A percentile compares a stretch with the other conserved stretches of the same genome.
phyloP scores from a whole-genome alignment of 2,329 filamentous ascomycete genomes.

The Aspergillus latus region DNA sequence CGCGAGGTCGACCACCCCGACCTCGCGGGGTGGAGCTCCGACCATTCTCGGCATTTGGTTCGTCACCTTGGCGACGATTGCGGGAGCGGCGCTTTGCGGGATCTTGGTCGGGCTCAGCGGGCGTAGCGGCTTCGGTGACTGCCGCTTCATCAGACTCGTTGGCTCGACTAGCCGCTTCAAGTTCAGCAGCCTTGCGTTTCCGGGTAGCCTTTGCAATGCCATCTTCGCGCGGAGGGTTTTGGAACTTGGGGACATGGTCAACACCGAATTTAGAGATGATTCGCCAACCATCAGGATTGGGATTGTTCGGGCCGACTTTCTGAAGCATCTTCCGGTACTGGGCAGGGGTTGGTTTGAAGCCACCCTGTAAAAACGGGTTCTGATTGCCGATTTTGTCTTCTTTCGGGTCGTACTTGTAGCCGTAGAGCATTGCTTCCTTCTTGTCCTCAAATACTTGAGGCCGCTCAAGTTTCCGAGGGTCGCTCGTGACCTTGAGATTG shows the following conservation, averaged over 20 bases:
- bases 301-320: constrained; percentile 36
- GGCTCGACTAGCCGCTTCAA: constrained; percentile 31
- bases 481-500: constrained; percentile 49
- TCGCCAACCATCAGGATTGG: constrained; percentile 45
- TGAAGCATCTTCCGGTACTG: constrained; percentile 42
- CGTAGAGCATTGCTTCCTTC: constrained; percentile 62
- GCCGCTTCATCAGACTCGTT: constrained; percentile 28
- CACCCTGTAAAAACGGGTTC: constrained; percentile 57
- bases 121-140: constrained; percentile 26
- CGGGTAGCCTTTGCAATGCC: constrained; percentile 32
- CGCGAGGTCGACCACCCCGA: constrained; percentile 32
- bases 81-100: constrained; percentile 35
- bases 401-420: constrained; percentile 58
- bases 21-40: constrained; percentile 23
- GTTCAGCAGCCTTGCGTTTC: constrained; percentile 40
- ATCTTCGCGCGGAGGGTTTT: constrained; percentile 33
- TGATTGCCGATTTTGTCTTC: constrained; percentile 49
- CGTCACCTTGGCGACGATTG: constrained; percentile 18
- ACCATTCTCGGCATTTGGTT: constrained; percentile 18
- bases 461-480: constrained; percentile 53
- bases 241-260: constrained; percentile 38
- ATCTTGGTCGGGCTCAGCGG: constrained; percentile 32
- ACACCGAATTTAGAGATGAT: constrained; percentile 38
- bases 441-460: constrained; percentile 57
- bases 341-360: constrained; percentile 46